Evolutionary conservation across 371 early-diverging fungal species (phyloP), one percentile per base, ranked within the genome.

Genomic region (Thermomucor indicae-seudaticae): DNA sequence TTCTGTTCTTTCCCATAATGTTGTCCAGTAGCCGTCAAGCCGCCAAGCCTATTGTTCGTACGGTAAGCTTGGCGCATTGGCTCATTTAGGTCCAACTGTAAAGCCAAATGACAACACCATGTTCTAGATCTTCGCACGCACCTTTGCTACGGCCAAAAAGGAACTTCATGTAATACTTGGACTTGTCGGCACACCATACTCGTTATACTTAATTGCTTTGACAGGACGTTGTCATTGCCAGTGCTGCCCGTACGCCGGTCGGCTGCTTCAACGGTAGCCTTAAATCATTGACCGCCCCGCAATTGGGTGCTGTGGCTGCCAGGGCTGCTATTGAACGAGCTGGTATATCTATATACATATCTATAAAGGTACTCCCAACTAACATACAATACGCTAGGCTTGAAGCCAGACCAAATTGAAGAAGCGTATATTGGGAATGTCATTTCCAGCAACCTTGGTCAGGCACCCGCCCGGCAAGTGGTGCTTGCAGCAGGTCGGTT

Each of bases 351-450:
- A 6, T 8, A 35, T n/a, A n/a, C n/a, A n/a, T n/a, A n/a, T n/a
- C n/a, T n/a, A n/a, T n/a, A n/a, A n/a, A n/a, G n/a, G n/a, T n/a
- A n/a, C n/a, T n/a, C n/a, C n/a, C n/a, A n/a, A n/a, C n/a, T n/a
- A n/a, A n/a, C n/a, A n/a, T n/a, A n/a, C n/a, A n/a, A n/a, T n/a
- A n/a, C n/a, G 8, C 29, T 56, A 70, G 83, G 79, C 24, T 57
- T 92, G 53, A 70, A 80, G 49, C 80, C 91, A 11, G 64, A 74
- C 6, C 74, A 87, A 30, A 78, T 94, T 28, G 85, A 96, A 56
- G 97, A 96, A 66, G 88, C 91, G 6, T 86, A 83, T 67, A 83
- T 95, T 75, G 96, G 96, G 50, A 90, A 94, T 60, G 94, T 95
- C 2, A 62, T 95, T 19, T 87, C 88, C 52, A 89, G 90, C n/a